Evolutionary conservation across 176 grass and related monocot genomes (phyloP), one percentile per base, ranked within the genome.

Genomic region (Aegilops longissima): DNA sequence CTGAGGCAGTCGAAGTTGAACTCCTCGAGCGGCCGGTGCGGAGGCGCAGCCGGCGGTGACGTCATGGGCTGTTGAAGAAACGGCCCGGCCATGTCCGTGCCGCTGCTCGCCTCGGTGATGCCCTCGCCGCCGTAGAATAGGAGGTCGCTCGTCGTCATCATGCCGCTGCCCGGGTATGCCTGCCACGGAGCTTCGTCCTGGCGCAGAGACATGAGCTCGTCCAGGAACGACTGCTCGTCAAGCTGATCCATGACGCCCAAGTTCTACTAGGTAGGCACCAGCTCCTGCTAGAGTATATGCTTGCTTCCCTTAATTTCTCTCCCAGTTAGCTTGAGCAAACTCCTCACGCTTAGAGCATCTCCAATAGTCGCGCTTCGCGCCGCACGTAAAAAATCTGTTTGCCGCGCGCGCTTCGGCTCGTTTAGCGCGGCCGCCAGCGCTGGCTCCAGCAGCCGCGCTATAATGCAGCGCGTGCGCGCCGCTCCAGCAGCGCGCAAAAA

Each of bases 1-100:
- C 95, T 91, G 16, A 94, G 39, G 86, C 78, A 97, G n/a, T 94
- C 95, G 31, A 94, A 92, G 86, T 82, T 94, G 76, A 88, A 84
- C 11, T 93, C 90, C 66, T 92, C 85, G 42, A 85, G 80, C 44
- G 39, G 6, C 52, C 6, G 66, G 4, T 66, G 80, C 8, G 76
- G 47, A 29, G 52, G 84, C 47, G 80, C 44, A 31, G 6, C 52
- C 6, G 66, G 4, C 8, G 76, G 47, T 38, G 52, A 80, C 47
- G 40, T 1, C 74, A 73, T 68, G 30, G 66, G 75, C 44, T 36
- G 74, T 12, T 67, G 89, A 67, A 31, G 89, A 67, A 31, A 87
- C 56, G 75, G 67, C 67, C 67, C 25, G 16, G 16, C 51, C 58
- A 79, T 14, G 20, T 75, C 45, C 80, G 84, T 75, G 74, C 29